Evolutionary conservation across 306 rosid genomes (phyloP), one percentile per base, ranked within the genome.

Genomic region (Betula pendula): DNA sequence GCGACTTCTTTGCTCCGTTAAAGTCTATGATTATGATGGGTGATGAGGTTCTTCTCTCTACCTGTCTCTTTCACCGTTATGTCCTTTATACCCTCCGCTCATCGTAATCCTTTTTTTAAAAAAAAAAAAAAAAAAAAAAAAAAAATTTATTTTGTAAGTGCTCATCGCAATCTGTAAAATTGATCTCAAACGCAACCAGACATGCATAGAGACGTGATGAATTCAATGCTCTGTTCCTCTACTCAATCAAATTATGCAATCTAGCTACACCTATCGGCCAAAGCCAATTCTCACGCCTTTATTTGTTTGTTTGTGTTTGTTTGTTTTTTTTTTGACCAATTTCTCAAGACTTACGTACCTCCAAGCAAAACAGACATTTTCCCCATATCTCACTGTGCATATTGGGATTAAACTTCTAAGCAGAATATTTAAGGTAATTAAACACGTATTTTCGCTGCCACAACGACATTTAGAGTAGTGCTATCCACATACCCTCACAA

Each of bases 1-100:
- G 49, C 22, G 48, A 69, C 60, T 31, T n/a, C 50, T 70, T 70
- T 68, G 75, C 81, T 53, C 74, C 74, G 68, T 77, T 68, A 33
- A 70, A 45, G 68, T 43, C 42, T 47, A 44, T 35, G 74, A 75
- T 81, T 60, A 43, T 31, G 83, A 74, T 6, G 16, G 47, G 47
- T n/a, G n/a, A n/a, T n/a, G n/a, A n/a, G n/a, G n/a, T n/a, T n/a
- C n/a, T n/a, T n/a, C 33, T 29, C 33, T 29, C 33, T 29, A 1
- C 2, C 33, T 29, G 2, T 12, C 48, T 35, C 25, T 17, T 9
- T 33, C 43, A 1, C 35, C 11, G 33, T 9, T 10, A 52, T 52
- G 12, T n/a, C 1, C 8, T 56, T 24, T 56, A 24, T 56, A 22
- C 31, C 15, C 24, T 56, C 35, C 33, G 0, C 24, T 62, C 12